Base-by-base conservation (phyloP, 352 stramenopile genomes). In the Pythium dissotocum region DNA sequence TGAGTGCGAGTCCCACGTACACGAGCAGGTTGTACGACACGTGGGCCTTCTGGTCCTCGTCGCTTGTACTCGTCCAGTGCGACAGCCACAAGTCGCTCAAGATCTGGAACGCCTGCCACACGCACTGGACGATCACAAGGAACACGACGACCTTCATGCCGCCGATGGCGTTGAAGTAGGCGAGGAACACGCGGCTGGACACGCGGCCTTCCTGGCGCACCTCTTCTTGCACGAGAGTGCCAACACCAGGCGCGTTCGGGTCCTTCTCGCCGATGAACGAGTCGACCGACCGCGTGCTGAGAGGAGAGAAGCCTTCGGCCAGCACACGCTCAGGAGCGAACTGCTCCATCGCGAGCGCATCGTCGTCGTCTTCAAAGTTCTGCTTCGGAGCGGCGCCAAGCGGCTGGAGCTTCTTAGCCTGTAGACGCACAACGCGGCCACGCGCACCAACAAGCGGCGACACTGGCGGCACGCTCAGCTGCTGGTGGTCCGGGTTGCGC, bases 21-120 rank as follows among this genome's bases (percentile, higher is more conserved):
- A 92, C 84, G 56, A 78, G 62, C 57, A 93, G 56, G 67, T 89
- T 85, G 46, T 33, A 71, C 70, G 49, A 97, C 38, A 92, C 97
- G 8, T 87, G 77, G 36, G 91, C 79, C 13, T 93, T 89, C 58
- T 87, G 83, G 8, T 98, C 70, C 14, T 73, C 87, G 67, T 98
- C 87, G 60, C 56, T 79, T 26, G 75, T 71, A 48, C 65, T 78
- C 5, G 91, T 87, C 91, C 95, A 98, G 71, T 94, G 87, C 12
- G 87, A 95, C 8, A 99, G 66, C 90, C 92, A 99, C 65, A 96
- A 88, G 58, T 97, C 95, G 49, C 88, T 95, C 6, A 84, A 40
- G 6, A 98, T 80, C 57, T 87, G 80, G n/a, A 98, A 69, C n/a
- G 54, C 65, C 71, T 98, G 88, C 66, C 89, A 95, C n/a, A 89